Evolutionary conservation across 2,329 filamentous ascomycete genomes (phyloP), one percentile per base, ranked within the genome.

Genomic region (Canariomyces notabilis): DNA sequence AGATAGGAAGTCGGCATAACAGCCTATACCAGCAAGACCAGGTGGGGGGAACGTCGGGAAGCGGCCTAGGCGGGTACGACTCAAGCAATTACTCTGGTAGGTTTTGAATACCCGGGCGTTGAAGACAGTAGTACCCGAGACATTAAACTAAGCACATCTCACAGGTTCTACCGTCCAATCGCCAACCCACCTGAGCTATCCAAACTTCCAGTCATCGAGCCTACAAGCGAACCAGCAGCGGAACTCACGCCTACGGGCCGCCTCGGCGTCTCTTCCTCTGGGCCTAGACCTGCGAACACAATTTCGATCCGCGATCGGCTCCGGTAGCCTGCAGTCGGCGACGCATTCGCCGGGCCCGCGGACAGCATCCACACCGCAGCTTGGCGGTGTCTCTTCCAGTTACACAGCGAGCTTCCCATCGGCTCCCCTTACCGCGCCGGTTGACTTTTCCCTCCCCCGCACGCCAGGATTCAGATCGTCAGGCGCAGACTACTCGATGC

Each of bases 401-500:
- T 76, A 77, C 54, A 71, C 71, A 3, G 67, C 68, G 4, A 73
- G 73, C 53, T 79, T 75, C 54, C 69, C 76, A 1, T 74, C 75
- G 5, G 74, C 76, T 5, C 75, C 77, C 0, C 64, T 79, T 12
- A 72, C 73, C 3, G 73, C 76, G 1, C 76, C 76, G 1, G 67
- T 76, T 50, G 75, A 79, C 42, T 77, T 75, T 53, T 67, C 72
- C 2, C 61, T 75, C 12, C 67, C 74, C 2, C 63, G 72, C 34
- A 72, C 71, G 3, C 66, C 68, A 12, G 64, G 41, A 58, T 64
- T 55, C 47, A 49, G 62, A 49, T 57, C 58, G 6, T 50, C 61
- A 11, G 62, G 66, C 22, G 63, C 62, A 16, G 74, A 78, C 44
- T 78, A 77, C 58, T 69, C 70, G 11, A 72, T 76, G 57, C 68